Base-by-base conservation (phyloP, 768 basidiomycete species). In the Mycena sanguinolenta region DNA sequence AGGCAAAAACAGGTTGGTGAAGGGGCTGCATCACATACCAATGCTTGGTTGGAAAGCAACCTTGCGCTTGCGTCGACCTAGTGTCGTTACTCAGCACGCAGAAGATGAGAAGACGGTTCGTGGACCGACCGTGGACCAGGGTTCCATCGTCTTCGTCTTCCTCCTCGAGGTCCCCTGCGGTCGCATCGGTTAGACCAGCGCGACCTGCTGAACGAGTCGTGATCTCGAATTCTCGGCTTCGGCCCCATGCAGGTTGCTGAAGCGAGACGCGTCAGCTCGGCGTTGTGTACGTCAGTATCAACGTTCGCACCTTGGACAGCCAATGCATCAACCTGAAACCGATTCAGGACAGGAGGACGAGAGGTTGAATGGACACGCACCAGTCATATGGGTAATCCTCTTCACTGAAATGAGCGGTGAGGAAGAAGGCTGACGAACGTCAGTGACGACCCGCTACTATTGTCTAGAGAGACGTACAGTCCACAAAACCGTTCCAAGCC, bases 341-440 rank as follows among this genome's bases (percentile, higher is more conserved):
- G 39, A 42, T 28, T 46, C 23, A 67, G 63, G 57, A 64, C 27
- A 57, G 58, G 38, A 30, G 21, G 32, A 5, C 70, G 63, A 72
- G 59, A 77, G 70, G 30, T 50, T 64, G 46, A 30, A 39, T 30
- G 38, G 42, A 16, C 65, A 74, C 82, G 63, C 78, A 93, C 93
- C 94, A 95, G 77, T 95, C 93, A 76, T 94, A 94, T 7, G 93
- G 93, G 72, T 93, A 95, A 75, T 95, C 95, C 71, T 95, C 94
- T 74, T 95, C 91, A 73, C 89, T 93, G 75, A 96, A 96, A 76
- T 95, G 94, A 0, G 95, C 94, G 7, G 95, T 96, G 70, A 95
- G 85, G 86, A 94, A 95, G 85, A 96, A 96, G 0, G 94, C 94
- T 91, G 69, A 16, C 36, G 70, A 39, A 63, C 54, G 67, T 55